Evolutionary conservation across 495 filamentous ascomycete species (phyloP), one percentile per base, ranked within the genome.

Genomic region (Jackrogersella minutella): DNA sequence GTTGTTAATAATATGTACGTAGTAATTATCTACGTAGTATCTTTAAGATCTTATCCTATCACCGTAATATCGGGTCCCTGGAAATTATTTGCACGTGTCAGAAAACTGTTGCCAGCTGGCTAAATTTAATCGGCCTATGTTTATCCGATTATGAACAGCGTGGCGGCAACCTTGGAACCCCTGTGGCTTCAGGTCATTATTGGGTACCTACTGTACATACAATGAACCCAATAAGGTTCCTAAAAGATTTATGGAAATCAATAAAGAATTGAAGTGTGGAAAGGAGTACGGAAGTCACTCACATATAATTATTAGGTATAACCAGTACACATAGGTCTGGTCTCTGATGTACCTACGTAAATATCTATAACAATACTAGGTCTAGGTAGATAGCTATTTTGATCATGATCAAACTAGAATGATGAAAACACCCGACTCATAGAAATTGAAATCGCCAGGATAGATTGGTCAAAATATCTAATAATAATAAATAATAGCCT

Each of bases 81-180:
- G 11, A 59, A 60, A 49, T 39, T 7, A 3, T 28, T 65, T 61
- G 43, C 61, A 65, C 43, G 61, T 69, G 66, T 40, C 51, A 57
- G 19, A 21, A 40, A 56, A 51, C 66, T 47, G 36, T n/a, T 65
- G 61, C 31, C 66, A 70, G 62, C 66, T 62, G 61, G 11, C 9
- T 39, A 41, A 10, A 14, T 43, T 43, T 14, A 36, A 54, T 68
- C 43, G 60, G 61, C 44, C 31, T 9, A 2, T 41, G 43, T 72
- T 69, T 41, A 69, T 72, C 57, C 65, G 62, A 62, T 69, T 49
- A 46, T 66, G 67, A n/a, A 65, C 70, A 73, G 59, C 66, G 70
- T 73, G 70, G 66, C 66, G 54, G 65, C 52, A 66, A 34, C 28
- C 13, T 22, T 8, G 3, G 16, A 3, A 13, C 14, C 31, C 36